A percentile compares a stretch with the other conserved stretches of the same genome.
Evolutionary conservation across 2,329 filamentous ascomycete species (phyloP).

Genomic region (Fusarium sp.): DNA sequence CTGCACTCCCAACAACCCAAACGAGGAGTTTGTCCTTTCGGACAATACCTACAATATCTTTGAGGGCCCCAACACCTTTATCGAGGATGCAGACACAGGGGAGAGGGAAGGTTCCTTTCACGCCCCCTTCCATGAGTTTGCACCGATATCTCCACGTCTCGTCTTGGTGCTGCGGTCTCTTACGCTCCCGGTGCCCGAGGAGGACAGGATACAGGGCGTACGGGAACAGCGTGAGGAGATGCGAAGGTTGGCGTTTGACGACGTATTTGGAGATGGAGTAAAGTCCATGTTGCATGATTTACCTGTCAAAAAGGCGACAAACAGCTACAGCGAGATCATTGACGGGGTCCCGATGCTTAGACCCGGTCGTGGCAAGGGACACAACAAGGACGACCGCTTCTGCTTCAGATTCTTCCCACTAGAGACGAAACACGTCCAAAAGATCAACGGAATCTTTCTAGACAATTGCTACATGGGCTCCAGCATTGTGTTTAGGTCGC

Average conservation of each 20-base stretch:
- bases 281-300: constrained; percentile 4
- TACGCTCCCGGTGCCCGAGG: constrained; percentile 32
- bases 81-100: constrained; percentile 25
- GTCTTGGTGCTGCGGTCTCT: constrained; percentile 42
- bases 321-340: neutral
- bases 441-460: neutral
- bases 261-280: neutral
- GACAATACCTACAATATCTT: constrained; percentile 40
- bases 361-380: neutral
- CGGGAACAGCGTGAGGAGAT: neutral
- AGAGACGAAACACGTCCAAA: neutral
- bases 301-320: constrained; percentile 1
- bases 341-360: neutral
- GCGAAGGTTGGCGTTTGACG: neutral
- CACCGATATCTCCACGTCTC: constrained; percentile 41
- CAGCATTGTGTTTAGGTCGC: neutral
- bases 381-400: neutral
- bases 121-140: constrained; percentile 43
- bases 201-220: constrained; percentile 21
- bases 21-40: constrained; percentile 37
- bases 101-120: neutral
- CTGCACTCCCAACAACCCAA: constrained; percentile 36
- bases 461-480: neutral
- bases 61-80: constrained; percentile 39
- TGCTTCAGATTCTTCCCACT: constrained; percentile 7